A percentile compares a stretch with the other conserved stretches of the same genome.
phyloP scores from a whole-genome alignment of 805 yeast species.

The Saccharomyces cerevisiae region DNA sequence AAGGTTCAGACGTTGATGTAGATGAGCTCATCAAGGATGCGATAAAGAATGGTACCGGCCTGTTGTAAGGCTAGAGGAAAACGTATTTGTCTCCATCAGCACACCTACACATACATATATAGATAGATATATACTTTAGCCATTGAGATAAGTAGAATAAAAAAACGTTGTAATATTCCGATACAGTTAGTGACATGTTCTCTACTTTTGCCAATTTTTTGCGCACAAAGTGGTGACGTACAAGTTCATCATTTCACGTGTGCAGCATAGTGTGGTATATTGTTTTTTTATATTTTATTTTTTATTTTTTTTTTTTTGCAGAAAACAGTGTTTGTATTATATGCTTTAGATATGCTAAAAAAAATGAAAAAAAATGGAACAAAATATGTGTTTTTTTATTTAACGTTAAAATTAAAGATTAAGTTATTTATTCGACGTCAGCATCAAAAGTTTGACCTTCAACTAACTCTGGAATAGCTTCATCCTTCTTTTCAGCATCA shows the following conservation, averaged over 20 bases:
- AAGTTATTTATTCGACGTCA: conserved; percentile 32
- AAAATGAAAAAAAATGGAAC: not conserved
- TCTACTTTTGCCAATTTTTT: not conserved
- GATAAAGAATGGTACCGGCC: conserved; percentile 21
- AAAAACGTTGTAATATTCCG: not conserved
- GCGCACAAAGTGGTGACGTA: not conserved
- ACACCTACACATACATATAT: not conserved
- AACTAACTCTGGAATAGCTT: conserved; percentile 53
- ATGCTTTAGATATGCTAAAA: not conserved
- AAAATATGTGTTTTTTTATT: not conserved
- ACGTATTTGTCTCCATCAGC: not conserved
- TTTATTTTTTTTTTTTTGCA: not conserved
- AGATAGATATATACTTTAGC: conserved; percentile 1
- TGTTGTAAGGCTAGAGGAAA: conserved; percentile 5
- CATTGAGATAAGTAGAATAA: not conserved
- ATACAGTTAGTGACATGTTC: not conserved
- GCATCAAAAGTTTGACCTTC: conserved; percentile 39
- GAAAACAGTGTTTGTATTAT: not conserved
- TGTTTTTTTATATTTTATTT: not conserved
- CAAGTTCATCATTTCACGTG: not conserved
- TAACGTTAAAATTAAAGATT: not conserved
- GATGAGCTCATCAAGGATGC: conserved; percentile 28
- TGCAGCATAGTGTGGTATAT: not conserved
- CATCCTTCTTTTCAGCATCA: conserved; percentile 45
- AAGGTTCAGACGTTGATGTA: conserved; percentile 31